These are phyloP conservation scores for Globisporangium solare DNA, from an alignment of 352 stramenopile species.

Conservation along the genomic window DNA sequence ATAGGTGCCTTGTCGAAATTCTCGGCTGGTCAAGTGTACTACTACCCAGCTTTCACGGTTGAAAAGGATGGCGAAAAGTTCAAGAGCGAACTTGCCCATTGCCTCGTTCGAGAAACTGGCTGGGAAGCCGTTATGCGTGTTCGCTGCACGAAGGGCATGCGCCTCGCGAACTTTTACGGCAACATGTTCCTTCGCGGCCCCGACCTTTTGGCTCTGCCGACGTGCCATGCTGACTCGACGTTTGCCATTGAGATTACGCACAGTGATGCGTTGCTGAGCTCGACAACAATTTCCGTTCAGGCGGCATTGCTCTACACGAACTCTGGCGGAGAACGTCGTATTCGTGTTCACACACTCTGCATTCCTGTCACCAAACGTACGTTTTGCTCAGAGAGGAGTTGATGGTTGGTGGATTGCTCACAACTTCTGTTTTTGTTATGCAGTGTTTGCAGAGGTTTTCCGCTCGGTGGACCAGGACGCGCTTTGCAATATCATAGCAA, in stretches of 20 bases:
- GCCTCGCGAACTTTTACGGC: conserved; percentile 98
- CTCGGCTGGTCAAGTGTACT: conserved; percentile 95
- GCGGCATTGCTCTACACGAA: conserved; percentile 98
- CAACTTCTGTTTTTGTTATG: conserved; percentile 8
- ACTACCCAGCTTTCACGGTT: conserved; percentile 94
- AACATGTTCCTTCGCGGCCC: conserved; percentile 98
- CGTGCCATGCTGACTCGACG: conserved; percentile 93
- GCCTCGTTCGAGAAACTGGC: conserved; percentile 89
- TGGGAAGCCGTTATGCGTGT: conserved; percentile 98
- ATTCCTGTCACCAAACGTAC: conserved; percentile 89
- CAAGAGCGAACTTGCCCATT: conserved; percentile 89
- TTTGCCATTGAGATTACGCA: conserved; percentile 97
- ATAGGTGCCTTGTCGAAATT: conserved; percentile 91
- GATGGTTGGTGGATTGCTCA: neutral
- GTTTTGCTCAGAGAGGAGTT: conserved; percentile 9
- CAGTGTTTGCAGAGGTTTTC: conserved; percentile 91
- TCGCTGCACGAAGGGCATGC: conserved; percentile 96
- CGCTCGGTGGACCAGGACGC: conserved; percentile 91
- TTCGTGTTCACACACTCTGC: conserved; percentile 97
- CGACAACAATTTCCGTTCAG: conserved; percentile 94
- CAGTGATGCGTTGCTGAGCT: conserved; percentile 94
- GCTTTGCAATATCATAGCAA: conserved; percentile 93
- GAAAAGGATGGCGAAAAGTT: conserved; percentile 92
- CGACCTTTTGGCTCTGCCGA: conserved; percentile 96
- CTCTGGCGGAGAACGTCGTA: conserved; percentile 94